Evolutionary conservation across 371 early-diverging fungal species (phyloP), one percentile per base, ranked within the genome.

Genomic region (Circinella umbellata): DNA sequence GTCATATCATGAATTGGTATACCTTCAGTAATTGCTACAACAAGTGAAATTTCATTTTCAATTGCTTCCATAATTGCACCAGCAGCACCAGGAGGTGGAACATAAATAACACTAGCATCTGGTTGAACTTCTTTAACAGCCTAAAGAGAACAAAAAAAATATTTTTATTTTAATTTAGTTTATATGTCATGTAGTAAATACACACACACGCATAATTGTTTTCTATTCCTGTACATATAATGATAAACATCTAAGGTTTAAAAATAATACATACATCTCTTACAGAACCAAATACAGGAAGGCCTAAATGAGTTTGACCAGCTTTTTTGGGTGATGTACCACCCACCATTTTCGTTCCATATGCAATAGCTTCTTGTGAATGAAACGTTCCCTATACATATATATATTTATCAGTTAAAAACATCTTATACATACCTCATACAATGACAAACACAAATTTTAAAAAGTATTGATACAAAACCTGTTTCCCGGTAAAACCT

Each of bases 1-100:
- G 98, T 96, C 99, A 99, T 99, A 83, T 99, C 99, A 78, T 97
- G 95, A 85, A 97, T 98, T 48, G 99, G 99, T 77, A 99, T 98
- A 67, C 99, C 99, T 87, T 99, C 99, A 68, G 99, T 99, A 71
- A 99, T 98, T 72, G 94, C 91, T 39, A 99, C 99, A 60, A 98
- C 91, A 39, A 99, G 86, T 17, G 97, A 96, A 61, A 99, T 84
- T 86, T 99, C 99, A 73, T 93, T 94, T 78, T 98, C 97, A 71
- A 99, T 91, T 42, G 99, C 98, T 77, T 99, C 99, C 71, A 99
- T 84, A 76, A 99, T 96, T 63, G 99, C 98, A 55, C 89, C 91
- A 60, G 96, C 98, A 34, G 98, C 98, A 69, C 90, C 92, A 27
- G 98, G 95, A 59, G 99, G 99, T 20, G 99, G 99, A 14, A 99